Conservation (phyloP, 2,329 filamentous ascomycete species). For the Ilyonectria sp. region DNA sequence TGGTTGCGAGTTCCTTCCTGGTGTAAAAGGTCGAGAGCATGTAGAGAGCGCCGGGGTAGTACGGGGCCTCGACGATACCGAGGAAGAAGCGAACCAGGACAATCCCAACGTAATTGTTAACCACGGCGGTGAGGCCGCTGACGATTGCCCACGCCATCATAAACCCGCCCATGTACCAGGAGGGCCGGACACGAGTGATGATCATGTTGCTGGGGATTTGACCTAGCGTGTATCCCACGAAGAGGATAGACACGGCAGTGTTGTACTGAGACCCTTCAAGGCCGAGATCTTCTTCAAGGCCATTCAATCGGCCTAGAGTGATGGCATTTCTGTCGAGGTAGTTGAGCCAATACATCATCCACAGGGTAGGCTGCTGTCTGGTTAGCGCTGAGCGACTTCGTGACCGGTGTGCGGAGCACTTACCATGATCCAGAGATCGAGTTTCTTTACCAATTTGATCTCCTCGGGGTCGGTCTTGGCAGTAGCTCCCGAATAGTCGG, state of each 20-base stretch:
- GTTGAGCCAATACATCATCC: constrained; percentile 31
- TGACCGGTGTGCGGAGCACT: neutral
- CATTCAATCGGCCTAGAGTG: constrained; percentile 68
- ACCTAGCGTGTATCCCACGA: constrained; percentile 49
- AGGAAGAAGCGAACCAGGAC: constrained; percentile 60
- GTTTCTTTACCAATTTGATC: constrained; percentile 18
- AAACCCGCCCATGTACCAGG: constrained; percentile 57
- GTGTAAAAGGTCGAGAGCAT: constrained; percentile 69
- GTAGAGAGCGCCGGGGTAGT: constrained; percentile 51
- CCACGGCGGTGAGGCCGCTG: constrained; percentile 60
- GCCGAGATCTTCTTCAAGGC: constrained; percentile 65
- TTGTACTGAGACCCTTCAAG: constrained; percentile 54
- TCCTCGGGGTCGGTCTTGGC: constrained; percentile 20
- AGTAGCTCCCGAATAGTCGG: constrained; percentile 12
- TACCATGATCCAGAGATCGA: constrained; percentile 17
- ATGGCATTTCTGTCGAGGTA: constrained; percentile 64
- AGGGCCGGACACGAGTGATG: constrained; percentile 57
- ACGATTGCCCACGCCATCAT: constrained; percentile 64
- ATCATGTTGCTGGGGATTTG: constrained; percentile 56
- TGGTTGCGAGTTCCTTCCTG: constrained; percentile 58
- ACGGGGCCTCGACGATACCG: constrained; percentile 57
- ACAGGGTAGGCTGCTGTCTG: constrained; percentile 41
- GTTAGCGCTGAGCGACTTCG: neutral
- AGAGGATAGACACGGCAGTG: constrained; percentile 50
- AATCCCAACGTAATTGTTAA: constrained; percentile 62